These are phyloP conservation scores for Akanthomyces uredinophilus DNA, from an alignment of 2,329 filamentous ascomycete species.

Conservation along the genomic window DNA sequence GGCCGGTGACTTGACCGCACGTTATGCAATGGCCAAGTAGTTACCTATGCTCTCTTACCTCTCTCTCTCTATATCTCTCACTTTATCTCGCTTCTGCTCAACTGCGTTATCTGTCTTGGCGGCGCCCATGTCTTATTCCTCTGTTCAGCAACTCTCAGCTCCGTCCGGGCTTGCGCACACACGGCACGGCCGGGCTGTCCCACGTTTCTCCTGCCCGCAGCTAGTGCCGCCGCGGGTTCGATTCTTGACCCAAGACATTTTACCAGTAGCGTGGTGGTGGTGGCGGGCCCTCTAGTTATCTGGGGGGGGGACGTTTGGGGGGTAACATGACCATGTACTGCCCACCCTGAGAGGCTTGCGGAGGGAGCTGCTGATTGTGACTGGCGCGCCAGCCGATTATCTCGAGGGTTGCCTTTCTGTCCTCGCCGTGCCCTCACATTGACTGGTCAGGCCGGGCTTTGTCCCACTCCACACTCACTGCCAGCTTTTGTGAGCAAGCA, in stretches of 20 bases:
- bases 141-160: no score
- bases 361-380: neutral
- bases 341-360: neutral
- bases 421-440: constrained; percentile 8
- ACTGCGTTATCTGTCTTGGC: no score
- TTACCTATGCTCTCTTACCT: no score
- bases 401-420: constrained; percentile 2
- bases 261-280: neutral
- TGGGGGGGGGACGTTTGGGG: no score
- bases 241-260: neutral
- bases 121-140: no score
- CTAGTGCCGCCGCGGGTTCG: neutral
- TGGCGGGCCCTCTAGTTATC: neutral
- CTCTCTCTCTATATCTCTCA: neutral
- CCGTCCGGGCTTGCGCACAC: no score
- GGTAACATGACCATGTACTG: constrained; percentile 9
- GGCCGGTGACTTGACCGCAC: no score
- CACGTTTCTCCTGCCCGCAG: no score
- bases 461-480: neutral
- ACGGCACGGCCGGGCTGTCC: no score
- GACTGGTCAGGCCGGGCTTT: constrained; percentile 7
- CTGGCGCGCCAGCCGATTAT: constrained; percentile 1
- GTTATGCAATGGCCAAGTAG: no score
- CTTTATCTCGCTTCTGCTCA: neutral
- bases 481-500: neutral